These are phyloP conservation scores for Phalaenopsis hybrid DNA, from an alignment of 116 monocot species.

Conservation along the genomic window DNA sequence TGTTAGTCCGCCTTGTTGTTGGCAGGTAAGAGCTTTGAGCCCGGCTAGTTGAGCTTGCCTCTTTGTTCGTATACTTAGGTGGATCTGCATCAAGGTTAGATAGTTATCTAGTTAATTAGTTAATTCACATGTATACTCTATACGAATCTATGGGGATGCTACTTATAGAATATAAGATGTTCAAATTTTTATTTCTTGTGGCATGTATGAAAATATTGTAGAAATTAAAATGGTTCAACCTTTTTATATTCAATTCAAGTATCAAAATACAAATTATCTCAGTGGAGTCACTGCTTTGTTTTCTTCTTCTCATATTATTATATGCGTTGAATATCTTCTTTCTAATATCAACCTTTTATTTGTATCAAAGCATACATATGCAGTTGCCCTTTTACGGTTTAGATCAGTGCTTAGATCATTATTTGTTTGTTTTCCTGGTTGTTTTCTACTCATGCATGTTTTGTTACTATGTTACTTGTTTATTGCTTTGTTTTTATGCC, in stretches of 20 bases:
- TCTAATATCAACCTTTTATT: too few relatives aligned
- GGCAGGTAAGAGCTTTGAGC: too few relatives aligned
- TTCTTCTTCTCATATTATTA: background rate
- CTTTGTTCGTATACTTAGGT: too few relatives aligned
- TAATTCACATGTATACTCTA: background rate
- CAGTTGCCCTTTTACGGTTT: background rate
- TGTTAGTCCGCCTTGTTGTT: too few relatives aligned
- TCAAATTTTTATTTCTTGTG: background rate
- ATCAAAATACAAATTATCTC: background rate
- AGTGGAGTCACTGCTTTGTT: background rate
- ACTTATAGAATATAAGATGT: background rate
- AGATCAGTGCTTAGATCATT: background rate
- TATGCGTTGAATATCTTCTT: too few relatives aligned
- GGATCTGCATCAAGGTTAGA: too few relatives aligned
- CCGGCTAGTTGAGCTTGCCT: too few relatives aligned
- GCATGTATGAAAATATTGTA: background rate
- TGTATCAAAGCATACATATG: background rate
- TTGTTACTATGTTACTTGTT: slow-evolving; percentile 2
- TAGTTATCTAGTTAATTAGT: background rate
- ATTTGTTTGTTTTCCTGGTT: background rate
- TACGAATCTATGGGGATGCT: background rate
- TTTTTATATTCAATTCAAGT: background rate
- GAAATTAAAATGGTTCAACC: background rate
- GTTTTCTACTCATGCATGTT: background rate
- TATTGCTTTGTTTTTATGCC: background rate